A percentile compares a stretch with the other conserved stretches of the same genome.
These are phyloP conservation scores for Exophiala calicioides DNA, from an alignment of 2,329 filamentous ascomycete species.

Conservation along the genomic window DNA sequence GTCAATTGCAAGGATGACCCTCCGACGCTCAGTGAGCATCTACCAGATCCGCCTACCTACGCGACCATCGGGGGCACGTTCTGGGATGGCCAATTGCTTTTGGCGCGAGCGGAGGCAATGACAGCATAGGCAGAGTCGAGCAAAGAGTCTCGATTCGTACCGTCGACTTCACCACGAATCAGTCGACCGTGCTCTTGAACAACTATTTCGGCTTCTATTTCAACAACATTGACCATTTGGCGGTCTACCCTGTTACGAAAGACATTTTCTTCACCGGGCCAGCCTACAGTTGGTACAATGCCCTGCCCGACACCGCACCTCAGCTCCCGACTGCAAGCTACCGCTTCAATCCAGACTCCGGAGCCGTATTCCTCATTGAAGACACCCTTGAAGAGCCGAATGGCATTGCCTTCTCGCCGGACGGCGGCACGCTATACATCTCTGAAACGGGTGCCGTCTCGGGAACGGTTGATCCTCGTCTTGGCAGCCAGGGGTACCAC, in stretches of 20 bases:
- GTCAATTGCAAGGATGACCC: conserved; percentile 47
- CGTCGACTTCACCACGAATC: conserved; percentile 48
- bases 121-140: conserved; percentile 39
- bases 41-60: conserved; percentile 47
- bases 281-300: conserved; percentile 41
- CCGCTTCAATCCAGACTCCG: conserved; percentile 40
- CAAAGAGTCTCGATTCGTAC: conserved; percentile 46
- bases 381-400: conserved; percentile 45
- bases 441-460: conserved; percentile 41
- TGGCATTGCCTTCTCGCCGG: conserved; percentile 46
- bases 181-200: conserved; percentile 45
- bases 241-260: conserved; percentile 43
- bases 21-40: conserved; percentile 39
- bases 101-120: conserved; percentile 42
- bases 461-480: conserved; percentile 33
- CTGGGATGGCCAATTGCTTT: conserved; percentile 43
- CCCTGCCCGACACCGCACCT: conserved; percentile 40
- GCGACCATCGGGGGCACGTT: conserved; percentile 46
- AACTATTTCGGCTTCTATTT: conserved; percentile 52
- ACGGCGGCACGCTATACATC: conserved; percentile 44
- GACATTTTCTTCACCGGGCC: conserved; percentile 56
- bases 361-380: conserved; percentile 40
- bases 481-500: conserved; percentile 25
- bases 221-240: conserved; percentile 46
- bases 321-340: conserved; percentile 42